Conservation (phyloP, 2,329 filamentous ascomycete species). For the Bipolaris cookei region DNA sequence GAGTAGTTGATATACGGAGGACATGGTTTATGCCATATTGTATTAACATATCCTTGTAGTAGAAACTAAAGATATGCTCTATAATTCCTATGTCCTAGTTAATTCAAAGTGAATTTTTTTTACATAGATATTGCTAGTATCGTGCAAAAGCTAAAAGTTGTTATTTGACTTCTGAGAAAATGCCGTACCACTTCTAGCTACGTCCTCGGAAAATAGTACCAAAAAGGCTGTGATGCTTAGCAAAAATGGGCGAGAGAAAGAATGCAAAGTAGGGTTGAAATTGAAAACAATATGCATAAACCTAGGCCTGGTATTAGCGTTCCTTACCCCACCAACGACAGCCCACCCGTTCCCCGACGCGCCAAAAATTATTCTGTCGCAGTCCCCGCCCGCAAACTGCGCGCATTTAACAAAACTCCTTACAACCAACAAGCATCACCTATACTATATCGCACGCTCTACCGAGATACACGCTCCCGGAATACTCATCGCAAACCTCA, state of each 20-base stretch:
- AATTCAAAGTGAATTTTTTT: too few relatives aligned
- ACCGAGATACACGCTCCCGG: neutral
- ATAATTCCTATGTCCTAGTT: too few relatives aligned
- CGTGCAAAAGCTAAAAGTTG: too few relatives aligned
- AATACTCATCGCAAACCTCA: too few relatives aligned
- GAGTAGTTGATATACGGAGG: too few relatives aligned
- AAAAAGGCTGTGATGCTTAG: neutral
- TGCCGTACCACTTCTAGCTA: neutral
- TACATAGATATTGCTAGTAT: too few relatives aligned
- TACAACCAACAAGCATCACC: neutral
- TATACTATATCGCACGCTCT: neutral
- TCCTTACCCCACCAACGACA: neutral
- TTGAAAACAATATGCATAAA: constrained; percentile 23
- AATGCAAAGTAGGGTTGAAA: neutral
- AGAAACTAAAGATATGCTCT: too few relatives aligned
- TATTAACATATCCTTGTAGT: neutral
- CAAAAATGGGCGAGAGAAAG: neutral
- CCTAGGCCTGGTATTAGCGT: constrained; percentile 22
- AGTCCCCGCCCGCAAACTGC: neutral
- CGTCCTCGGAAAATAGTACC: neutral
- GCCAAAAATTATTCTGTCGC: constrained; percentile 11
- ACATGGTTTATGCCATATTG: neutral
- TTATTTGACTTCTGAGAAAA: too few relatives aligned
- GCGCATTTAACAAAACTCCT: neutral
- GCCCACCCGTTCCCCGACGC: constrained; percentile 14